These are phyloP conservation scores for Trametes cingulata DNA, from an alignment of 768 basidiomycete species.

Conservation along the genomic window DNA sequence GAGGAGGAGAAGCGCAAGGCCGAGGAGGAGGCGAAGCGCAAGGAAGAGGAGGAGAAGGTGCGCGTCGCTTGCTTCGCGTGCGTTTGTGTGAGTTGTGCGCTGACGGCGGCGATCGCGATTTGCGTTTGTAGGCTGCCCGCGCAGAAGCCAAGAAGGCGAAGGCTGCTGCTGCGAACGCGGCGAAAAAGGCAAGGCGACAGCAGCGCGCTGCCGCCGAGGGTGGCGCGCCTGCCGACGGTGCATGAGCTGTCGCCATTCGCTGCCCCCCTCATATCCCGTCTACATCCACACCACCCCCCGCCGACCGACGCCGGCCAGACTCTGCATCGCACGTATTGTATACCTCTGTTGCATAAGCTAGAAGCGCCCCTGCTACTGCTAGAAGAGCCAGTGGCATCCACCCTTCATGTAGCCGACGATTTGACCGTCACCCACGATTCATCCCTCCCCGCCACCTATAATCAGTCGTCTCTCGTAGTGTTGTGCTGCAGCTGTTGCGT, in stretches of 20 bases:
- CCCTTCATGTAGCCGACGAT: not conserved
- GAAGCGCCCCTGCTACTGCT: constrained; percentile 11
- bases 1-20: constrained; percentile 65
- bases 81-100: not conserved
- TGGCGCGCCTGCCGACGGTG: not conserved
- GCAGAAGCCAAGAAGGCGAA: constrained; percentile 85
- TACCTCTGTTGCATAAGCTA: constrained; percentile 23
- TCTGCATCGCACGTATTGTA: constrained; percentile 21
- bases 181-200: constrained; percentile 79
- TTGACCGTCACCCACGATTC: not conserved
- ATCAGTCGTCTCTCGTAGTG: not conserved
- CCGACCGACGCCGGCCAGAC: not conserved
- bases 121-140: constrained; percentile 45
- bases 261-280: not conserved
- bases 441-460: too few relatives aligned
- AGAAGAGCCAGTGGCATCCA: constrained; percentile 3
- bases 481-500: not conserved
- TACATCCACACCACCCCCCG: not conserved
- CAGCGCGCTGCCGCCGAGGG: constrained; percentile 21
- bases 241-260: not conserved
- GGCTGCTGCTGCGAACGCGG: constrained; percentile 83
- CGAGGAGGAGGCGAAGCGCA: constrained; percentile 59
- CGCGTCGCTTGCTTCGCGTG: not conserved
- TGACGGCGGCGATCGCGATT: not conserved
- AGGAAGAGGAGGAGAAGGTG: constrained; percentile 86